Conservation (phyloP, 306 rosid genomes). For the Comarum palustre region DNA sequence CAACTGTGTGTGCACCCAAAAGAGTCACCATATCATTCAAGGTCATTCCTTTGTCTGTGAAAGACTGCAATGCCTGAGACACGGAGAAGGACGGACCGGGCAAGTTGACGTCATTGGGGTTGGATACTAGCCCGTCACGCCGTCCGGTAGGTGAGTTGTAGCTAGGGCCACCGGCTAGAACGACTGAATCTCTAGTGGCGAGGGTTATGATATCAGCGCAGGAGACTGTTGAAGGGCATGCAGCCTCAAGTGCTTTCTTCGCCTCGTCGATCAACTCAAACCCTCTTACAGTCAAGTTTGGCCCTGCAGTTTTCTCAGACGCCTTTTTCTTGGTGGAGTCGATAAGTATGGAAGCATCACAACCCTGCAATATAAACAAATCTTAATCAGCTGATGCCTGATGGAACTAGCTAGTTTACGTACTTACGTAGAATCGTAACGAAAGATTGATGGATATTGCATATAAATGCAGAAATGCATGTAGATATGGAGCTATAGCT, state of each 20-base stretch:
- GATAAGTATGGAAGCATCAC: conserved; percentile 59
- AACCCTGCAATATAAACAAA: conserved; percentile 32
- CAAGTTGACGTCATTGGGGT: conserved; percentile 3
- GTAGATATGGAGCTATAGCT: background rate
- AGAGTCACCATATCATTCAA: conserved; percentile 52
- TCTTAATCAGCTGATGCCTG: no score
- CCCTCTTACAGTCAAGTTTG: conserved; percentile 38
- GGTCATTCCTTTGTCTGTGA: conserved; percentile 28
- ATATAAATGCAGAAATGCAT: background rate
- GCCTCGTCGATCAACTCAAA: conserved; percentile 43
- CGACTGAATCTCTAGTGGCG: conserved; percentile 50
- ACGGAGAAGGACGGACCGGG: conserved; percentile 37
- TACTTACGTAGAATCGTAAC: background rate
- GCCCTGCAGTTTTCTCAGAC: conserved; percentile 27
- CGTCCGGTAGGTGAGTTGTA: conserved; percentile 46
- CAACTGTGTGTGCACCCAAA: conserved; percentile 62
- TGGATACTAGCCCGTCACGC: conserved; percentile 41
- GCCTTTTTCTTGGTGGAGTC: conserved; percentile 25
- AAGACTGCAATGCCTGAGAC: background rate
- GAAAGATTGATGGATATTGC: background rate
- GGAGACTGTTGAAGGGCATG: conserved; percentile 54
- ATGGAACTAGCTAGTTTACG: background rate
- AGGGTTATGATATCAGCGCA: conserved; percentile 59
- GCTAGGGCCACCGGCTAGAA: conserved; percentile 47
- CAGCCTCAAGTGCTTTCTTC: conserved; percentile 36